Evolutionary conservation across 2,329 filamentous ascomycete species (phyloP), one percentile per base, ranked within the genome.

Genomic region (Trichoderma sp.): DNA sequence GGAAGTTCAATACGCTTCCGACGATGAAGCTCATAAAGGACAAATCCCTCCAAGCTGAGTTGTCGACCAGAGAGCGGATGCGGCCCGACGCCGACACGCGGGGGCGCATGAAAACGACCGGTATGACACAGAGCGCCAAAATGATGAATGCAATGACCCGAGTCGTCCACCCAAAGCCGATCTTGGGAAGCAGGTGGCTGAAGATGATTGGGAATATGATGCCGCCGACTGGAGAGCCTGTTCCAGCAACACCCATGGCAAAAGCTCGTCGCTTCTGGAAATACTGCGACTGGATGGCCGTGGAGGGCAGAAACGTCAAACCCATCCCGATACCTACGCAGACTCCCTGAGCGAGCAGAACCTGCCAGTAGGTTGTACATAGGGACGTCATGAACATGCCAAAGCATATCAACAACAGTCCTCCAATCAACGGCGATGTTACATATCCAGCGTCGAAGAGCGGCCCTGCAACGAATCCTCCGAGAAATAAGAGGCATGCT

Each of bases 371-470:
- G 6, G 24, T 19, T 1, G 45, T 30, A 19, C 19, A 43, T 1
- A 63, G 30, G n/a, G 39, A 30, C 17, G 39, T 56, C 60, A 56
- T 63, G 14, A 47, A 30, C 51, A 47, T 47, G 21, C 51, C 61
- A 9, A 63, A 57, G 17, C 26, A 34, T 19, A 57, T 57, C 7
- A 47, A 19, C 7, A 48, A 7, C 2, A 28, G 12, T 30, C 51
- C 61, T 5, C 34, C 26, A 10, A 48, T 39, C 3, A 85, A 62
- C 1, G 83, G 71, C 9, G 70, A 66, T 12, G 75, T 74, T 43
- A 81, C 76, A 66, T 81, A 77, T 7, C 83, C 83, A 3, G 75
- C 74, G 71, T 85, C 83, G 57, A 78, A 81, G 0, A 82, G 68
- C 0, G 79, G 80, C 0, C 83, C 83, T 3, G 77, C 68, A 66